Conservation (phyloP, 1,284 basidiomycete genomes). For the Sporisorium graminicola region DNA sequence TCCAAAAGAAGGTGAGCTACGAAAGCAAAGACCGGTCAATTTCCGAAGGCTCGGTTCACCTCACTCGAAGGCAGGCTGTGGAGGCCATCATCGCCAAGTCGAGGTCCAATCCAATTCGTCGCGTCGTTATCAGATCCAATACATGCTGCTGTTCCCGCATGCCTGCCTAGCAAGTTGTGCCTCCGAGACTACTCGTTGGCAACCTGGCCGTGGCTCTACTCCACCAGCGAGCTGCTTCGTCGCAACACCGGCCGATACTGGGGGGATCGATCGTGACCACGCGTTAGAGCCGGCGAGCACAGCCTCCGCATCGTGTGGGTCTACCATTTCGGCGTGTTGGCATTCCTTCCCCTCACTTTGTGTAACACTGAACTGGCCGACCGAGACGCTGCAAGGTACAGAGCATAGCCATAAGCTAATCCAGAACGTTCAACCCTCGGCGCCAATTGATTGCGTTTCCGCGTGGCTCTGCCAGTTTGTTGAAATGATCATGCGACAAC, state of each 20-base stretch:
- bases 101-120: too few relatives aligned
- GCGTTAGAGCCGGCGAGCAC: background rate
- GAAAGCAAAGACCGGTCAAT: background rate
- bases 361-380: background rate
- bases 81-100: too few relatives aligned
- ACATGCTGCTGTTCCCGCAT: background rate
- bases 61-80: too few relatives aligned
- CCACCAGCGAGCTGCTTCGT: background rate
- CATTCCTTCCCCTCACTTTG: background rate
- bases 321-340: background rate
- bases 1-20: background rate
- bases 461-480: background rate
- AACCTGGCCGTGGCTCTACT: background rate
- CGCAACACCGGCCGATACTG: background rate
- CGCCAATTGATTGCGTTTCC: background rate
- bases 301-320: conserved; percentile 1
- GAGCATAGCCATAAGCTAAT: background rate
- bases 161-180: too few relatives aligned
- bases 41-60: background rate
- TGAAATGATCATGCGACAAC: background rate
- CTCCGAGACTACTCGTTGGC: background rate
- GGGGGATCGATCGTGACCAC: background rate
- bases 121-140: background rate
- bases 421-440: background rate
- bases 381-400: background rate